Percentiles rank a stretch among this genome's conserved stretches.
Evolutionary conservation across 2,329 filamentous ascomycete species (phyloP).

Genomic region (Aspergillus intermedius): DNA sequence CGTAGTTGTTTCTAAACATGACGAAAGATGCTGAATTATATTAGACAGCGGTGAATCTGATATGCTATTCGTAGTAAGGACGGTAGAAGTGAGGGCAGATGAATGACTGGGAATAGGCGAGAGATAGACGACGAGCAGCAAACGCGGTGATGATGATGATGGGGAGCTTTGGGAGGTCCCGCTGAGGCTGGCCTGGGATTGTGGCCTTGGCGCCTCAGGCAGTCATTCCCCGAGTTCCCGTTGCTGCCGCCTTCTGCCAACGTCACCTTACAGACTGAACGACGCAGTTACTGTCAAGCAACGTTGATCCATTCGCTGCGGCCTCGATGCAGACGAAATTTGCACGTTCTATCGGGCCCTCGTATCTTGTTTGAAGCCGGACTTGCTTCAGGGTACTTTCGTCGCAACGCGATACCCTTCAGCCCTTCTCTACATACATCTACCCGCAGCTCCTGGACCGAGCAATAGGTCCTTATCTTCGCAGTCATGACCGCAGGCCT

Average conservation of each 20-base stretch:
- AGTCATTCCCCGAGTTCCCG: conserved; percentile 1
- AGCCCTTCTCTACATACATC: conserved; percentile 1
- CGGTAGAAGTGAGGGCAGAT: neutral
- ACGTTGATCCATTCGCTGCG: neutral
- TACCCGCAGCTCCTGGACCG: conserved; percentile 6
- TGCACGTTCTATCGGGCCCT: neutral
- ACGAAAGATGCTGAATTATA: conserved; percentile 1
- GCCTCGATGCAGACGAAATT: conserved; percentile 7
- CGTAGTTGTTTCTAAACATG: conserved; percentile 99
- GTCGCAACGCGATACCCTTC: conserved; percentile 1
- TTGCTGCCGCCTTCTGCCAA: conserved; percentile 17
- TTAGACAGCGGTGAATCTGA: neutral
- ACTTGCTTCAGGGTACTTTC: conserved; percentile 1
- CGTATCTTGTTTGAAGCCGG: neutral
- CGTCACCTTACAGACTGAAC: conserved; percentile 18
- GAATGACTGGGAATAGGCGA: conserved; percentile 2
- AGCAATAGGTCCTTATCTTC: conserved; percentile 18
- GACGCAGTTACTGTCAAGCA: neutral
- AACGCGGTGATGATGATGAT: conserved; percentile 23
- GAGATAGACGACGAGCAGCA: conserved; percentile 24
- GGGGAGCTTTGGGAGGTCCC: conserved; percentile 4
- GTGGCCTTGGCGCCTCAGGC: conserved; percentile 14
- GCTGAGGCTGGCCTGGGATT: conserved; percentile 5
- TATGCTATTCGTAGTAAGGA: neutral
- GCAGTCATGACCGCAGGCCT: conserved; percentile 68